These are phyloP conservation scores for Phytophthora syringae DNA, from an alignment of 352 stramenopile genomes.

Conservation along the genomic window DNA sequence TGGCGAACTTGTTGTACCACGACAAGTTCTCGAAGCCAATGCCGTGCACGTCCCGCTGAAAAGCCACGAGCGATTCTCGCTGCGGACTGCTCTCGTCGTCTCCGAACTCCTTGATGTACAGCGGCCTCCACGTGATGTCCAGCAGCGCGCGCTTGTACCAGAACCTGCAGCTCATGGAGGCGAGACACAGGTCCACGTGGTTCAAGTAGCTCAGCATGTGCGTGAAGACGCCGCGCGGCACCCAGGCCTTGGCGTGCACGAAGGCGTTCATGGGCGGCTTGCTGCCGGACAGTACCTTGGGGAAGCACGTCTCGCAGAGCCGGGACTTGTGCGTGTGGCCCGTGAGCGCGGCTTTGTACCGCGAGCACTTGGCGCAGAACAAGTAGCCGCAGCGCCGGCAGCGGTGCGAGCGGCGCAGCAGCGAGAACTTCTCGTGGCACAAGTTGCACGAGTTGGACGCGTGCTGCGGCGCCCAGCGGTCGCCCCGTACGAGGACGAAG, in stretches of 20 bases:
- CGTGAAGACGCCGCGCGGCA: constrained; percentile 84
- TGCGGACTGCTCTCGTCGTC: constrained; percentile 83
- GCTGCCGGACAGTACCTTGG: constrained; percentile 79
- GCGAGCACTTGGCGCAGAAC: constrained; percentile 87
- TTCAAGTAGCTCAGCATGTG: constrained; percentile 90
- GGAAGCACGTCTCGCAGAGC: constrained; percentile 86
- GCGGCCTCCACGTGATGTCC: constrained; percentile 84
- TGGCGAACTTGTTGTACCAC: constrained; percentile 86
- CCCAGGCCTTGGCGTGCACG: constrained; percentile 88
- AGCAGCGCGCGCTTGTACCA: constrained; percentile 88
- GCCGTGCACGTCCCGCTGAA: constrained; percentile 86
- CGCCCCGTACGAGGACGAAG: constrained; percentile 39
- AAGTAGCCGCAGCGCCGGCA: constrained; percentile 82
- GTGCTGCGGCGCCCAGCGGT: constrained; percentile 77
- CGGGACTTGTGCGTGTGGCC: constrained; percentile 88
- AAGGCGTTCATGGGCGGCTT: constrained; percentile 85
- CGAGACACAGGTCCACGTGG: constrained; percentile 84
- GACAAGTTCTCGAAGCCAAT: constrained; percentile 88
- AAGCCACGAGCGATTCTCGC: constrained; percentile 83
- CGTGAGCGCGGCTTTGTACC: constrained; percentile 74
- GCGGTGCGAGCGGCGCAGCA: constrained; percentile 81
- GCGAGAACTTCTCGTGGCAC: constrained; percentile 83
- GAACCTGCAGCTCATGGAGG: constrained; percentile 87
- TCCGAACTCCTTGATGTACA: constrained; percentile 87
- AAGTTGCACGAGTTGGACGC: constrained; percentile 77